Evolutionary conservation across 192 early-diverging fungal genomes (phyloP).

Genomic region (Coemansia sp.): DNA sequence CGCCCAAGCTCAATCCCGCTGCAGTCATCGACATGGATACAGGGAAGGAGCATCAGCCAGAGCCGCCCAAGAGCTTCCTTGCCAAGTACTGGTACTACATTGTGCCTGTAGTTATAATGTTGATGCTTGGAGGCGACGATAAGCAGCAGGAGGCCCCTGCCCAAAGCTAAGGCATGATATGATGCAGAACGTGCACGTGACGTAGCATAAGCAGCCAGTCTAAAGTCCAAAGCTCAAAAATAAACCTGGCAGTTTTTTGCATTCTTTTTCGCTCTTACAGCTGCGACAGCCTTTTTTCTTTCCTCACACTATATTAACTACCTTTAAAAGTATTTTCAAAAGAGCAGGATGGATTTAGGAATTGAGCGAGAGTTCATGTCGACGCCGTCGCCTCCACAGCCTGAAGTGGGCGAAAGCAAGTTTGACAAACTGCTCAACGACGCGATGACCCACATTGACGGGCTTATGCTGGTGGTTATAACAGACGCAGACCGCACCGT

Average conservation of each 20-base stretch:
- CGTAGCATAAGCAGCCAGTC: constrained; percentile 1
- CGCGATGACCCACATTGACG: constrained; percentile 38
- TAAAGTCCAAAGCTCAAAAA: background rate
- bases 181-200: constrained; percentile 5
- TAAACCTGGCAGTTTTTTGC: background rate
- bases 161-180: constrained; percentile 10
- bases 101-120: constrained; percentile 51
- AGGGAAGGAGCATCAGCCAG: constrained; percentile 48
- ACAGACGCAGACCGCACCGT: constrained; percentile 35
- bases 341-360: constrained; percentile 24
- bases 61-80: constrained; percentile 56
- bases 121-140: constrained; percentile 47
- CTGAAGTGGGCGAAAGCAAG: constrained; percentile 25
- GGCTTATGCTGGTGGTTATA: constrained; percentile 46
- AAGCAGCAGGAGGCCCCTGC: constrained; percentile 46
- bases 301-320: background rate
- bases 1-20: constrained; percentile 32
- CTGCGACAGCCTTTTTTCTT: background rate
- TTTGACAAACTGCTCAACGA: constrained; percentile 48
- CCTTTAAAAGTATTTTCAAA: background rate
- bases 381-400: constrained; percentile 8
- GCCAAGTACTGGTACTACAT: constrained; percentile 63
- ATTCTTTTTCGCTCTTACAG: background rate
- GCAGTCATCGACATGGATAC: constrained; percentile 31
- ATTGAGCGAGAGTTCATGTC: constrained; percentile 32